phyloP scores from a whole-genome alignment of 1,139 yeast species.

The Pichia cactophila region DNA sequence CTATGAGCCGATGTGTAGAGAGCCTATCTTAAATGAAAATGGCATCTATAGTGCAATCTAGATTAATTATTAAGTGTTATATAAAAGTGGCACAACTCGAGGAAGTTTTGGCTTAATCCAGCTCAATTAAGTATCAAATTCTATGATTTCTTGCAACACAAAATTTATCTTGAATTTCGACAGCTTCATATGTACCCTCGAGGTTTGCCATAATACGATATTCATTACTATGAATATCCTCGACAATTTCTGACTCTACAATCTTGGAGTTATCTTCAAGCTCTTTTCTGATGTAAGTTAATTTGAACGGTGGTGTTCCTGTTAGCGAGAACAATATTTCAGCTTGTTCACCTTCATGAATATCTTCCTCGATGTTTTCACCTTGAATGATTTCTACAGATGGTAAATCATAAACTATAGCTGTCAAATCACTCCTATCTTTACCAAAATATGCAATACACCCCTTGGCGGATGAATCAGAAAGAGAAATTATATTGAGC shows the following conservation, averaged over 20 bases:
- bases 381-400: constrained; percentile 86
- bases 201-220: constrained; percentile 68
- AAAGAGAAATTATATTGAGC: constrained; percentile 57
- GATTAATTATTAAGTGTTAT: too few relatives aligned
- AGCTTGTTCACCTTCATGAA: constrained; percentile 85
- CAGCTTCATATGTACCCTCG: constrained; percentile 92
- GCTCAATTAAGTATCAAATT: background rate
- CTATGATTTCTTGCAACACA: constrained; percentile 48
- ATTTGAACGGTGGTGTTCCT: constrained; percentile 67
- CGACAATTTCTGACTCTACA: constrained; percentile 70
- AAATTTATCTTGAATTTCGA: constrained; percentile 73
- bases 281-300: constrained; percentile 46
- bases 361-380: constrained; percentile 60
- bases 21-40: background rate
- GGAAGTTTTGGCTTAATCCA: too few relatives aligned
- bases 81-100: background rate
- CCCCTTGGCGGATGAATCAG: constrained; percentile 62
- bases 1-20: background rate
- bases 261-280: constrained; percentile 37
- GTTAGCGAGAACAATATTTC: constrained; percentile 60
- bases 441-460: constrained; percentile 56
- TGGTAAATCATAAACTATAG: constrained; percentile 72
- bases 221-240: constrained; percentile 60
- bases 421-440: constrained; percentile 34
- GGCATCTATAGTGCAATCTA: background rate